Evolutionary conservation across 176 grass and related monocot genomes (phyloP), one percentile per base, ranked within the genome.

Genomic region (Rhipidocladum racemiflorum): DNA sequence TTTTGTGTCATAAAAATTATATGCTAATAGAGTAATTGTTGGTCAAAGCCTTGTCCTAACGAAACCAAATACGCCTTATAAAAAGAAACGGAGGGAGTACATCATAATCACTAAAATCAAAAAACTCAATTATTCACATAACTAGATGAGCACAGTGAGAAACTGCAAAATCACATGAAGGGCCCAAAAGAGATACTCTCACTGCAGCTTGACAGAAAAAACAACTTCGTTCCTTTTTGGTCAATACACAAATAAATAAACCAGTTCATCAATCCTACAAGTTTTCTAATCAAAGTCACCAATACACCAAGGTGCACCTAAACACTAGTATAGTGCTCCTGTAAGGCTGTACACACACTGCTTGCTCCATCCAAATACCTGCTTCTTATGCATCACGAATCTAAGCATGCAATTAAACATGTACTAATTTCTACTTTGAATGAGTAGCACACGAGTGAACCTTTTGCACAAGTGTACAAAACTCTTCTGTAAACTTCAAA

Each of bases 151-250:
- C 65, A 71, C 18, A 40, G n/a, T n/a, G n/a, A n/a, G n/a, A n/a
- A n/a, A n/a, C n/a, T n/a, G n/a, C n/a, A n/a, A n/a, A n/a, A n/a
- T n/a, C n/a, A n/a, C n/a, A n/a, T n/a, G n/a, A n/a, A n/a, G 35
- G 4, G 14, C 12, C 65, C 36, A 35, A 65, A 79, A 3, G 16
- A 27, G 6, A 9, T 4, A 45, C 1, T 51, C 32, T 27, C 49
- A 25, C 36, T 20, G 16, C 70, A 77, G 36, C 74, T 82, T 48
- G 48, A 85, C 3, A 57, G 36, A 65, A 81, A 35, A 70, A 78
- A 0, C 7, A 71, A 38, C 1, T 14, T 4, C 7, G 9, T 51
- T 49, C 72, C 53, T 82, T 89, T 77, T 72, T 6, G 25, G 23
- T 42, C 1, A 21, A 48, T 42, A 68, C 27, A 54, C 6, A 9